Conservation (phyloP, 192 early-diverging fungal genomes). For the Umbelopsis isabellina region DNA sequence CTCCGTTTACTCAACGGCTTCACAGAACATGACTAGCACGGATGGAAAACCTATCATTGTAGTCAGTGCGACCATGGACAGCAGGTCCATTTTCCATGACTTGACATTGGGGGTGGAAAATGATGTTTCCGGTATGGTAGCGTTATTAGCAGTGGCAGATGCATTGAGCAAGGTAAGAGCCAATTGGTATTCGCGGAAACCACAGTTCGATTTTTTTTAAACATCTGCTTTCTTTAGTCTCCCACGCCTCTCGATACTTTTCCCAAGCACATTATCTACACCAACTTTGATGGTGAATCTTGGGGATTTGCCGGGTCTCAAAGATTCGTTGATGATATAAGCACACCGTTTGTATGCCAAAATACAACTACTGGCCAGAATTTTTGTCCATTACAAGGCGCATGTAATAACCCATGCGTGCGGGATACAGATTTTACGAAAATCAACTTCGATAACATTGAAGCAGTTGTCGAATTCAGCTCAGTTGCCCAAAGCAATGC, state of each 20-base stretch:
- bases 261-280: slow-evolving; percentile 75
- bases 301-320: slow-evolving; percentile 83
- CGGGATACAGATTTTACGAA: slow-evolving; percentile 62
- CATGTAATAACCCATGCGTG: slow-evolving; percentile 69
- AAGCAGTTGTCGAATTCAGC: slow-evolving; percentile 71
- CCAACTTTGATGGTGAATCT: slow-evolving; percentile 70
- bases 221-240: slow-evolving; percentile 36
- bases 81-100: slow-evolving; percentile 68
- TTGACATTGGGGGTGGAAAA: slow-evolving; percentile 59
- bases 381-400: slow-evolving; percentile 34
- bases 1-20: slow-evolving; percentile 73
- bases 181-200: not conserved
- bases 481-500: slow-evolving; percentile 51
- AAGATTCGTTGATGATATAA: slow-evolving; percentile 78
- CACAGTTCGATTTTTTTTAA: not conserved
- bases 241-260: slow-evolving; percentile 44
- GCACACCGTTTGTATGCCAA: slow-evolving; percentile 55
- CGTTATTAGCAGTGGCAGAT: slow-evolving; percentile 69
- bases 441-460: slow-evolving; percentile 69
- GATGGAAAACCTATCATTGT: slow-evolving; percentile 72
- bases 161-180: slow-evolving; percentile 64
- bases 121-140: slow-evolving; percentile 61
- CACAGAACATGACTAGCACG: slow-evolving; percentile 47
- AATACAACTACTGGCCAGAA: slow-evolving; percentile 34
- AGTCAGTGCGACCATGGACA: slow-evolving; percentile 66